Evolutionary conservation across 345 rosid genomes (phyloP).

Genomic region (Lumnitzera littorea): DNA sequence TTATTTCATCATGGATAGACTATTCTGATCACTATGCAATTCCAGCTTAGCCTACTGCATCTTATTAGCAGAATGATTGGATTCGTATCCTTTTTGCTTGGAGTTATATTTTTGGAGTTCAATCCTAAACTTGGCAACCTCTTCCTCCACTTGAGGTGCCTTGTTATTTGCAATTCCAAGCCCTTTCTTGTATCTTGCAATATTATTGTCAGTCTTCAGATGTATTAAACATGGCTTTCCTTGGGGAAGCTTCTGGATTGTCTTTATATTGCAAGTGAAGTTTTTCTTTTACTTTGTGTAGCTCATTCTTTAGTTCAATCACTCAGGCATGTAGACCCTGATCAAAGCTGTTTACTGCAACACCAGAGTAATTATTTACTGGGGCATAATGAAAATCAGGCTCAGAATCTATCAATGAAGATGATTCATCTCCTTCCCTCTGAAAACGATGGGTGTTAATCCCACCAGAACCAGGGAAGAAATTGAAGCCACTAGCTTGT

Average conservation of each 20-base stretch:
- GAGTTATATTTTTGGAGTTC: conserved; percentile 41
- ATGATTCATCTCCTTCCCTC: conserved; percentile 65
- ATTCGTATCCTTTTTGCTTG: conserved; percentile 22
- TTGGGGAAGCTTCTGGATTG: conserved; percentile 22
- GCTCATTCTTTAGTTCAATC: conserved; percentile 49
- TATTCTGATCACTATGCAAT: conserved; percentile 14
- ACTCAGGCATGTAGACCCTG: conserved; percentile 37
- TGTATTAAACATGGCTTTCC: conserved; percentile 22
- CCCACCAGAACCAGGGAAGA: conserved; percentile 57
- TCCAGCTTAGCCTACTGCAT: conserved; percentile 19
- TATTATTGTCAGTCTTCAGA: conserved; percentile 31
- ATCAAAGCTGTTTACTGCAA: conserved; percentile 33
- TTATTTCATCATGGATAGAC: conserved; percentile 39
- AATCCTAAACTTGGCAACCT: conserved; percentile 36
- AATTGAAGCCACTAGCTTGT: conserved; percentile 58
- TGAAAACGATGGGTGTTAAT: conserved; percentile 37
- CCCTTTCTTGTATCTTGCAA: conserved; percentile 47
- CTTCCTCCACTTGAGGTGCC: conserved; percentile 40
- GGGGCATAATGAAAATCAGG: conserved; percentile 67
- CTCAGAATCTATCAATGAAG: conserved; percentile 66
- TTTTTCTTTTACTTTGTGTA: conserved; percentile 48
- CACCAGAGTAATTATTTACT: conserved; percentile 45
- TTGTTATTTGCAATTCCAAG: conserved; percentile 43
- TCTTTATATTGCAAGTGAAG: conserved; percentile 41
- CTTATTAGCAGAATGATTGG: conserved; percentile 13